Evolutionary conservation across 495 filamentous ascomycete species (phyloP), one percentile per base, ranked within the genome.

Genomic region (Friedmanniomyces simplex): DNA sequence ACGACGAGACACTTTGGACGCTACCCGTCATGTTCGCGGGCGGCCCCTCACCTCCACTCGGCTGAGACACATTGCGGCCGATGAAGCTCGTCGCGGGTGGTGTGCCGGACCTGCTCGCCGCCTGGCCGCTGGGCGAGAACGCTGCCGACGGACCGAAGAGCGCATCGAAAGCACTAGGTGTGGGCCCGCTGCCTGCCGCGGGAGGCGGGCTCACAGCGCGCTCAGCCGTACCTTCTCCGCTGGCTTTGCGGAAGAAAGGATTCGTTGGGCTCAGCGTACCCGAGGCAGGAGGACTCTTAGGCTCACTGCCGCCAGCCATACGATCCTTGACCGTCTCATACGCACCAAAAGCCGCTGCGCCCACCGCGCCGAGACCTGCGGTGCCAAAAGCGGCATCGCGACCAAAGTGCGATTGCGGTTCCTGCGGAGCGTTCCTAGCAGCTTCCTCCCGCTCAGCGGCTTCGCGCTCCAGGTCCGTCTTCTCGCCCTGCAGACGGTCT

Each of bases 401-500:
- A 28, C 56, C 56, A 26, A 43, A 45, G 22, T 58, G 56, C 1
- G 18, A 20, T 6, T 52, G 13, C 3, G 20, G 34, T 69, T 66
- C 77, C 66, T 51, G 53, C 43, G 67, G 63, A 34, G 65, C 64
- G n/a, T 66, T 64, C 7, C 63, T 67, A 18, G 66, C 50, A 39
- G 67, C 66, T 34, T 73, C 64, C 13, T 70, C 58, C 21, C 65
- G 67, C 57, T 82, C 80, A 56, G 79, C 78, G 50, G 79, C 79
- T 63, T 82, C 84, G 68, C 76, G 83, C 32, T 79, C 76, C 36
- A 88, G 68, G 26, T 82, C 80, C 28, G 86, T 83, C 39, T 87
- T 84, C 63, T 96, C 89, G 8, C 71, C 71, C 71, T 89, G 88
- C 39, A 93, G 68, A 71, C 87, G 91, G 42, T 95, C 91, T 16